These are phyloP conservation scores for Penicillium frequentans DNA, from an alignment of 2,329 filamentous ascomycete genomes.

Conservation along the genomic window DNA sequence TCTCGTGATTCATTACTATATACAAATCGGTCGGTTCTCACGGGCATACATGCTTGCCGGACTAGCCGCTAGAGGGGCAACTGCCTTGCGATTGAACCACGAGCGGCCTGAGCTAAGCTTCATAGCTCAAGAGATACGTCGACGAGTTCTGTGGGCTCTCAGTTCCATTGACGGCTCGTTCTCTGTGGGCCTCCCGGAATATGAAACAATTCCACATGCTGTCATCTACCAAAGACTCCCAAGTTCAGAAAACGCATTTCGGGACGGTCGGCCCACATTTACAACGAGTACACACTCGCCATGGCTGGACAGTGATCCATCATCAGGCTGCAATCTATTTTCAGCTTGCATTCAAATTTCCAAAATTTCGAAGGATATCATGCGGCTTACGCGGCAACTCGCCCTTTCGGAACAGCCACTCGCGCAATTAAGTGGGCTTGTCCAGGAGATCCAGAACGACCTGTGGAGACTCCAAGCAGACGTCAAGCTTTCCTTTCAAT, in stretches of 20 bases:
- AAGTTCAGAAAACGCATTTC: slow-evolving; percentile 5
- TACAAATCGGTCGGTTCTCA: slow-evolving; percentile 9
- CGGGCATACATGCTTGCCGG: slow-evolving; percentile 17
- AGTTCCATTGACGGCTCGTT: slow-evolving; percentile 11
- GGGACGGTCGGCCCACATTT: not conserved
- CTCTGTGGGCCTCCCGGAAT: slow-evolving; percentile 12
- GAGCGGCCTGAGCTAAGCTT: slow-evolving; percentile 12
- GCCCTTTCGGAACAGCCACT: slow-evolving; percentile 10
- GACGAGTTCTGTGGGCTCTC: slow-evolving; percentile 14
- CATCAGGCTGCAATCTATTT: slow-evolving; percentile 1
- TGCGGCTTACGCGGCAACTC: slow-evolving; percentile 16
- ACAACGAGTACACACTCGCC: not conserved
- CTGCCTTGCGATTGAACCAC: slow-evolving; percentile 14
- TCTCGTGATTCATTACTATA: slow-evolving; percentile 10
- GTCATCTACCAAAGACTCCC: slow-evolving; percentile 15
- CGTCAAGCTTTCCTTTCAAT: slow-evolving; percentile 1
- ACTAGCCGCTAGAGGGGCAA: slow-evolving; percentile 9
- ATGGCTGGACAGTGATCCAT: not conserved
- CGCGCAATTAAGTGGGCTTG: slow-evolving; percentile 6
- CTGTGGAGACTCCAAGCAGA: slow-evolving; percentile 10
- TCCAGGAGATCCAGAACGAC: slow-evolving; percentile 14
- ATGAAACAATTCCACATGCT: slow-evolving; percentile 12
- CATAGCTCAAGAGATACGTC: slow-evolving; percentile 13
- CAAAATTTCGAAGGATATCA: slow-evolving; percentile 13
- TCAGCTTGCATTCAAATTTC: slow-evolving; percentile 11